Base-by-base conservation (phyloP, 306 rosid genomes). In the Prunus mira region DNA sequence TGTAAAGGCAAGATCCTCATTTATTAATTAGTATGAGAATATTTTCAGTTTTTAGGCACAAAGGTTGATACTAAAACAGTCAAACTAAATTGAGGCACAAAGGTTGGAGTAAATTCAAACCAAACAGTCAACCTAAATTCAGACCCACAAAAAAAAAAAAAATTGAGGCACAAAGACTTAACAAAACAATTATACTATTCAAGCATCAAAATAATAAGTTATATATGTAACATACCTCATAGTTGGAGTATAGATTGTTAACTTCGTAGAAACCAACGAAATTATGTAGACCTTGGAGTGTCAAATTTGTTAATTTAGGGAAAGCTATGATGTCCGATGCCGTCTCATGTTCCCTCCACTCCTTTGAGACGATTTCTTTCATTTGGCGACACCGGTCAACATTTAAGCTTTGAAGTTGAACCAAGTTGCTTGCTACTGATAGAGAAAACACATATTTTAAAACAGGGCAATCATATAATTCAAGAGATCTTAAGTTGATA, bases 391-490 rank as follows among this genome's bases (percentile, higher is more conserved):
- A 58, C 51, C 28, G 13, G 58, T 51, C 4, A 30, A 30, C 32
- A 30, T 0, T 43, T 12, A 58, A 58, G 3, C 13, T 0, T 0
- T 58, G 1, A 0, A 58, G 64, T 4, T 58, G 17, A 3, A 4
- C 1, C 8, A 24, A 20, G 32, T 58, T 58, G 11, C 32, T 58
- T 2, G 18, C 64, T 24, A 0, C 0, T 11, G 18, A 58, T 22
- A 58, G 18, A 20, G 64, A 58, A 24, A 58, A 58, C 0, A 0
- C 32, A 58, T 24, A 58, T 22, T 58, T 58, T 24, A 58, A 24
- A 5, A 0, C 2, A 2, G 0, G 7, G 2, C 30, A 57, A n/a
- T 0, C 0, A 3, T 0, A 0, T 15, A 58, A 20, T 0, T 0
- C 0, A 22, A 58, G 64, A 0, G 2, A 12, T 58, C 64, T 58